Evolutionary conservation across 2,329 filamentous ascomycete species (phyloP).

Genomic region (Colletotrichum sp.): DNA sequence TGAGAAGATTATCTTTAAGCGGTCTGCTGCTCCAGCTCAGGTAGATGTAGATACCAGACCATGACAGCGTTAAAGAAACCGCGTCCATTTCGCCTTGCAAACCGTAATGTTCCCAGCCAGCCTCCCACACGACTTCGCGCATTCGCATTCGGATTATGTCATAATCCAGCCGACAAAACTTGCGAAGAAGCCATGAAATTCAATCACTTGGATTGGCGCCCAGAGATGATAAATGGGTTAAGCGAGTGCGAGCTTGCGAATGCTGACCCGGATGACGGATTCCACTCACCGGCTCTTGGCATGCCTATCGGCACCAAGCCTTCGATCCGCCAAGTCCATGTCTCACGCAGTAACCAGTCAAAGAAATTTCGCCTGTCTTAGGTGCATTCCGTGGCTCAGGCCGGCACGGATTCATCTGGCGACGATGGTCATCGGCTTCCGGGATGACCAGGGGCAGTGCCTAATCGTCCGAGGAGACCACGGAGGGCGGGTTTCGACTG

Average conservation of each 20-base stretch:
- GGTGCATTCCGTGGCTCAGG: neutral
- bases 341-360: neutral
- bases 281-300: neutral
- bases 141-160: neutral
- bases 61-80: neutral
- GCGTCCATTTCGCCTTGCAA: neutral
- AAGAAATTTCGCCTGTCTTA: neutral
- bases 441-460: neutral
- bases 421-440: neutral
- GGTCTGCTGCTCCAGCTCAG: neutral
- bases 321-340: neutral
- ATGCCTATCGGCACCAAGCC: neutral
- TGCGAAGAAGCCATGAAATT: neutral
- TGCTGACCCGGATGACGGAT: neutral
- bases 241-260: neutral
- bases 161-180: neutral
- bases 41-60: neutral
- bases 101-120: neutral
- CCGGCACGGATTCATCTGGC: neutral
- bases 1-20: neutral
- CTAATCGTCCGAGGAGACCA: slow-evolving; percentile 26
- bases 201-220: slow-evolving; percentile 20
- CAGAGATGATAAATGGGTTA: slow-evolving; percentile 33
- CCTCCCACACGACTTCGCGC: neutral
- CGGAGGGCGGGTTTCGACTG: slow-evolving; percentile 24